Evolutionary conservation across 1,139 yeast genomes (phyloP).

Genomic region (Zhuliangozyma blackwelliae): DNA sequence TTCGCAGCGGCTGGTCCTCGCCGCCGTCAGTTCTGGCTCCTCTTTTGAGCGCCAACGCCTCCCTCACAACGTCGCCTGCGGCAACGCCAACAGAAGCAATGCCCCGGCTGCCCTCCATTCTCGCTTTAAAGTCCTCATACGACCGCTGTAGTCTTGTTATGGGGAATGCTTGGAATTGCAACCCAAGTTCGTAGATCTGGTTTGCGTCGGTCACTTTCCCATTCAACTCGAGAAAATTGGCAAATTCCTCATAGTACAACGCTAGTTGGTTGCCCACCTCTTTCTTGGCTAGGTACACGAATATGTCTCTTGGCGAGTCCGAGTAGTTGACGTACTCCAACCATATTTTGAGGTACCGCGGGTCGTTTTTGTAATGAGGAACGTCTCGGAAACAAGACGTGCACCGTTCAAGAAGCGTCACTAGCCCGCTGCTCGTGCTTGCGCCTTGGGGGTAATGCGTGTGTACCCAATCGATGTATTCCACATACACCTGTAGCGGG

Average conservation of each 20-base stretch:
- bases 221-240: constrained; percentile 55
- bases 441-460: constrained; percentile 66
- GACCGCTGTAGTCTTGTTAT: constrained; percentile 47
- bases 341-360: constrained; percentile 80
- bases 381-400: constrained; percentile 67
- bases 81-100: background rate
- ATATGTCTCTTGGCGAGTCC: constrained; percentile 70
- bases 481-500: constrained; percentile 69
- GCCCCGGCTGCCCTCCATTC: constrained; percentile 1
- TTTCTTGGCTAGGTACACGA: constrained; percentile 67
- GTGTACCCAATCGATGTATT: constrained; percentile 71
- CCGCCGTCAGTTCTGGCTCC: constrained; percentile 15
- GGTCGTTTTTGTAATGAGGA: constrained; percentile 70
- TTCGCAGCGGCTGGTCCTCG: constrained; percentile 7
- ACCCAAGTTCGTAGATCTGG: constrained; percentile 59
- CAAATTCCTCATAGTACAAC: constrained; percentile 76
- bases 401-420: constrained; percentile 65
- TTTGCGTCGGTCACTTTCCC: constrained; percentile 57
- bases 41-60: constrained; percentile 23
- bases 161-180: constrained; percentile 63
- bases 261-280: constrained; percentile 69
- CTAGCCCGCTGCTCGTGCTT: constrained; percentile 61
- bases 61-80: constrained; percentile 7
- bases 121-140: constrained; percentile 39
- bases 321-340: constrained; percentile 65